Evolutionary conservation across 257 asterid species (phyloP).

Genomic region (Ballota nigra): DNA sequence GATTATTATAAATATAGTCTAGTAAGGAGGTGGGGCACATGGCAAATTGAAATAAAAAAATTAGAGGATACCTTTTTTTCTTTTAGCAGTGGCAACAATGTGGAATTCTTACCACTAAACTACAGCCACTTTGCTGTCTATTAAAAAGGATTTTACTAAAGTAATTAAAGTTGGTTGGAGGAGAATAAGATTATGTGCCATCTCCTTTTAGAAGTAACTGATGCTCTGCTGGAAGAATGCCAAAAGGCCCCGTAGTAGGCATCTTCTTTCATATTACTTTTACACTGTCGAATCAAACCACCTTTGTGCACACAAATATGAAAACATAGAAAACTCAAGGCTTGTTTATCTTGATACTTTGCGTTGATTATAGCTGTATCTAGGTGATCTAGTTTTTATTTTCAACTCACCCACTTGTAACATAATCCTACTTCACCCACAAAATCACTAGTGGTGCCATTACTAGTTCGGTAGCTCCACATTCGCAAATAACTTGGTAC

Average conservation of each 20-base stretch:
- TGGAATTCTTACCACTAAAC: too few relatives aligned
- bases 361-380: not conserved
- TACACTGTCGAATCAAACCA: not conserved
- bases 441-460: not conserved
- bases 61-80: not conserved
- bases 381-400: not conserved
- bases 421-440: not conserved
- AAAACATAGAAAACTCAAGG: not conserved
- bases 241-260: slow-evolving; percentile 4
- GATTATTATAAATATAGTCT: not conserved
- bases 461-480: not conserved
- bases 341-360: not conserved
- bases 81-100: too few relatives aligned
- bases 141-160: not conserved
- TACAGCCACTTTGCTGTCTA: too few relatives aligned
- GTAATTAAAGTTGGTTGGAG: not conserved
- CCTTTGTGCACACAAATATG: not conserved
- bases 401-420: slow-evolving; percentile 6
- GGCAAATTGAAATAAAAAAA: not conserved
- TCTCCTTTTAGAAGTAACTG: slow-evolving; percentile 13
- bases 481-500: not conserved
- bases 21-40: not conserved
- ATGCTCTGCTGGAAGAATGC: not conserved
- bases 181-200: not conserved
- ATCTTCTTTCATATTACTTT: not conserved